Percentiles rank a stretch among this genome's conserved stretches.
These are phyloP conservation scores for Fusarium marasasianum DNA, from an alignment of 2,329 filamentous ascomycete species.

Conservation along the genomic window DNA sequence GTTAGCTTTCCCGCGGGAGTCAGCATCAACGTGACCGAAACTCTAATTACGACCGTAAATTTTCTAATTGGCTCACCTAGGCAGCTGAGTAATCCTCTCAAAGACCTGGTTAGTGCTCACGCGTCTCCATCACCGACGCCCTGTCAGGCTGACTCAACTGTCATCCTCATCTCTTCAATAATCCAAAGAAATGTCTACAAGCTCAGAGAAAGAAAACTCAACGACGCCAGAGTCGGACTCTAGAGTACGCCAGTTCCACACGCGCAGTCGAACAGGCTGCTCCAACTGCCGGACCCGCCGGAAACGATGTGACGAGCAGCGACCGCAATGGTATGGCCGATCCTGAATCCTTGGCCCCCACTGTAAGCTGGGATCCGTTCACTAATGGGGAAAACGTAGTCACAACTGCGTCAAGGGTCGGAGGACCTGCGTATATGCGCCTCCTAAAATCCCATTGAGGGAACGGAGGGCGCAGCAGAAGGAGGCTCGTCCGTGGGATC, in stretches of 20 bases:
- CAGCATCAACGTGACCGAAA: neutral
- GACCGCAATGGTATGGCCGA: conserved; percentile 5
- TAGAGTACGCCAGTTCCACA: conserved; percentile 2
- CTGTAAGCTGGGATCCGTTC: neutral
- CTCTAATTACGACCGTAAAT: neutral
- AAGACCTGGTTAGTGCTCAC: neutral
- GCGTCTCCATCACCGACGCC: neutral
- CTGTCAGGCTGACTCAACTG: neutral
- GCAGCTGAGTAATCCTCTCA: neutral
- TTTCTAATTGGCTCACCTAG: accelerated
- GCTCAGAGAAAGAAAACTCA: neutral
- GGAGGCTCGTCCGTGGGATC: conserved; percentile 10
- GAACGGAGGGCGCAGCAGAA: conserved; percentile 17
- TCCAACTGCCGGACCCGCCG: conserved; percentile 12
- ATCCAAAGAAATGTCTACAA: neutral
- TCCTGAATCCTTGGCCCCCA: neutral
- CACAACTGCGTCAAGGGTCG: conserved; percentile 1
- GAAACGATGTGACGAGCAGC: conserved; percentile 15
- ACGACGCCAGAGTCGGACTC: neutral
- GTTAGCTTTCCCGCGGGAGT: neutral
- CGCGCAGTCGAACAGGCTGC: conserved; percentile 12
- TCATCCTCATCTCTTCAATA: neutral
- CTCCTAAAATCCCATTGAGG: neutral
- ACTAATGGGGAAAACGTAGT: neutral
- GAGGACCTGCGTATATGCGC: neutral